Evolutionary conservation across 495 filamentous ascomycete species (phyloP).

Genomic region (Penicillium canariense): DNA sequence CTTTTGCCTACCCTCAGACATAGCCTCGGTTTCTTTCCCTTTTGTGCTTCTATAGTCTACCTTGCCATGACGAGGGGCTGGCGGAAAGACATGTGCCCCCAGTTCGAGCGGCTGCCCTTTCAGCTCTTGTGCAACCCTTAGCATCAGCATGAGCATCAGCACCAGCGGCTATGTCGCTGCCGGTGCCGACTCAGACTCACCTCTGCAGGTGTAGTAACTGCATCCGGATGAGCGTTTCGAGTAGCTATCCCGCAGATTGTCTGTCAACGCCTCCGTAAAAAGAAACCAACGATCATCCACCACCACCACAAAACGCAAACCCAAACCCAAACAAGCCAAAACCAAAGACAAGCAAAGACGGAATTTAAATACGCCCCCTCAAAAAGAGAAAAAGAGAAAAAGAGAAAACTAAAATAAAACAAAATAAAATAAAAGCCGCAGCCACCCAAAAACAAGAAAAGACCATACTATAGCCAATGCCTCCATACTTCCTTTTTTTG

Average conservation of each 20-base stretch:
- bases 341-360: background rate
- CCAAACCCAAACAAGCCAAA: background rate
- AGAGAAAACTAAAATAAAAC: background rate
- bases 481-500: background rate
- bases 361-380: background rate
- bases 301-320: background rate
- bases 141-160: background rate
- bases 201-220: background rate
- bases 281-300: background rate
- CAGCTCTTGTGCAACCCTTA: conserved; percentile 19
- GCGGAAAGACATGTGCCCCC: background rate
- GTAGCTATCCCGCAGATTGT: background rate
- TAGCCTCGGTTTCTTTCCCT: background rate
- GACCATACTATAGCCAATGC: background rate
- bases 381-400: background rate
- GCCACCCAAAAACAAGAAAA: background rate
- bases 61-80: background rate
- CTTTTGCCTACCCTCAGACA: background rate
- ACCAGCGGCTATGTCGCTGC: background rate
- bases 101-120: conserved; percentile 2
- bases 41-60: background rate
- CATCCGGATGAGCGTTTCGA: background rate
- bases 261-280: background rate
- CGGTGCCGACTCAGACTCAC: background rate
- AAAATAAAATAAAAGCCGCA: background rate